Conservation (phyloP, 73 alveolate species). For the Paraurostyla sp. region DNA sequence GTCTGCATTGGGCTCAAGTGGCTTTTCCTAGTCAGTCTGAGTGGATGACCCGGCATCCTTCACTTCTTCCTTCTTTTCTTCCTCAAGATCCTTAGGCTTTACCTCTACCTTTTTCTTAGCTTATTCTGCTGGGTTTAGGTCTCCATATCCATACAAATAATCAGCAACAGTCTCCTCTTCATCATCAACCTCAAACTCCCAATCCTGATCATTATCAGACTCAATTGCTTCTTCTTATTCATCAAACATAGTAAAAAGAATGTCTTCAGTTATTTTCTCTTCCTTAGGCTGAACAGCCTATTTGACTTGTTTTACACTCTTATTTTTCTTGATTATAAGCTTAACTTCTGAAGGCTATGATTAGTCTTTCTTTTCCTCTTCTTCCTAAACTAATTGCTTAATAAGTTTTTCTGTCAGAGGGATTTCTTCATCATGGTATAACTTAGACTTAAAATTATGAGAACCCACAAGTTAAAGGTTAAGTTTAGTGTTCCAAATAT, state of each 20-base stretch:
- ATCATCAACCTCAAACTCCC: neutral
- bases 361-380: neutral
- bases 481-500: conserved; percentile 55
- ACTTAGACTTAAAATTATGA: neutral
- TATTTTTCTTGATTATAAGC: neutral
- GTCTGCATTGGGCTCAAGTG: conserved; percentile 42
- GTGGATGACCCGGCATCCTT: neutral
- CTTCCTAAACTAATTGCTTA: neutral
- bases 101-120: neutral
- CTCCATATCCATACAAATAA: too few relatives aligned
- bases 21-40: neutral
- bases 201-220: neutral
- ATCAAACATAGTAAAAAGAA: conserved; percentile 47
- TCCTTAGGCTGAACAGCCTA: neutral
- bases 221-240: neutral
- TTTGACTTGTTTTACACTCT: neutral
- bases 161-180: too few relatives aligned
- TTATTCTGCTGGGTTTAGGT: too few relatives aligned
- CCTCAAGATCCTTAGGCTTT: neutral
- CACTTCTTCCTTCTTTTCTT: conserved; percentile 22
- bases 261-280: neutral
- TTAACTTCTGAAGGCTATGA: neutral
- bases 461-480: neutral
- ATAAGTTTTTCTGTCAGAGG: too few relatives aligned
- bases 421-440: neutral